A percentile compares a stretch with the other conserved stretches of the same genome.
Conservation (phyloP, 2,329 filamentous ascomycete genomes). For the Alternaria panax region DNA sequence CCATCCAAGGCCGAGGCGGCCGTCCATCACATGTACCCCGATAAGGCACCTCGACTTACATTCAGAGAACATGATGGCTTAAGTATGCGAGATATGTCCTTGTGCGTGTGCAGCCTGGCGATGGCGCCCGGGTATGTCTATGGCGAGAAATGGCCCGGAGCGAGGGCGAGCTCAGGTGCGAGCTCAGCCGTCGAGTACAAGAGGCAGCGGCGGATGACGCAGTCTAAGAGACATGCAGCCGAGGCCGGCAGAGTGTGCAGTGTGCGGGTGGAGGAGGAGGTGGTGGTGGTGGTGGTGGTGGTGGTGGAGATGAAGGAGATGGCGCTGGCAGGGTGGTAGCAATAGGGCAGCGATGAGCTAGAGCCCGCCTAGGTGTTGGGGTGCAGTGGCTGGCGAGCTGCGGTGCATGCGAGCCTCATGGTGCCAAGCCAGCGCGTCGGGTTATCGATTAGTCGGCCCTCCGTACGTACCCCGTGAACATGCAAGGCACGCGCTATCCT, state of each 20-base stretch:
- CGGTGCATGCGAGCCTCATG: constrained; percentile 7
- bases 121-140: constrained; percentile 27
- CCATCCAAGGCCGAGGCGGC: constrained; percentile 37
- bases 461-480: constrained; percentile 13
- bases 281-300: not conserved
- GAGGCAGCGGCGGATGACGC: constrained; percentile 43
- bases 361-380: constrained; percentile 10
- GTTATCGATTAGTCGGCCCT: constrained; percentile 28
- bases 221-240: constrained; percentile 40
- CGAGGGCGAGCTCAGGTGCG: constrained; percentile 32
- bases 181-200: constrained; percentile 37
- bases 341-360: constrained; percentile 13
- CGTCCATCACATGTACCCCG: constrained; percentile 42
- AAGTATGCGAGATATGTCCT: constrained; percentile 17
- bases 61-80: constrained; percentile 78
- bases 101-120: constrained; percentile 30
- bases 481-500: constrained; percentile 10
- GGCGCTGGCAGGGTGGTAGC: constrained; percentile 10
- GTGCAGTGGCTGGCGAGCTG: constrained; percentile 10
- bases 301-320: not conserved
- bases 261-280: not conserved
- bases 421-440: constrained; percentile 18
- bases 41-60: constrained; percentile 67
- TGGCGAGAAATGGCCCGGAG: constrained; percentile 28
- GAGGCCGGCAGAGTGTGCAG: constrained; percentile 16